phyloP scores from a whole-genome alignment of 2,329 filamentous ascomycete genomes.

The Sclerotinia nivalis region DNA sequence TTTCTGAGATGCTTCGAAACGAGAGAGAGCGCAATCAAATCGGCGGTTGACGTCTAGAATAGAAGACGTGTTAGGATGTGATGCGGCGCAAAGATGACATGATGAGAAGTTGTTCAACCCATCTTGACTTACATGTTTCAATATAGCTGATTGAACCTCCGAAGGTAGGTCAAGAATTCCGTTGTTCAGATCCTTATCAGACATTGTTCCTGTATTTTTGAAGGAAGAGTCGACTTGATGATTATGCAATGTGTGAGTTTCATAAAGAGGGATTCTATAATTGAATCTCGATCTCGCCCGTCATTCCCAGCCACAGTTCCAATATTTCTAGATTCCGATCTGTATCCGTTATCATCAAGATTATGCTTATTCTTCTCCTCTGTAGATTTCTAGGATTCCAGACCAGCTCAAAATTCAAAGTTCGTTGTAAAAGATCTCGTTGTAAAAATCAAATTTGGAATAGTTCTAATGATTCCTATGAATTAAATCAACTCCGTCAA shows the following conservation, averaged over 20 bases:
- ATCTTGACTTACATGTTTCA: not conserved
- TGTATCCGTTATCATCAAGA: too few relatives aligned
- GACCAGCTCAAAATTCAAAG: too few relatives aligned
- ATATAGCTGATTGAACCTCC: conserved; percentile 1
- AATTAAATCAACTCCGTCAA: too few relatives aligned
- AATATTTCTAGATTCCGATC: not conserved
- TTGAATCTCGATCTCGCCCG: not conserved
- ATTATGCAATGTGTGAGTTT: not conserved
- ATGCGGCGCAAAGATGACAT: not conserved
- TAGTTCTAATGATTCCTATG: too few relatives aligned
- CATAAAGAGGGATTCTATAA: not conserved
- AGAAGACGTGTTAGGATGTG: conserved; percentile 5
- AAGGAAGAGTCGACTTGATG: not conserved
- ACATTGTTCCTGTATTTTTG: not conserved
- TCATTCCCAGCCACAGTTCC: not conserved
- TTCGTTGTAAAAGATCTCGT: too few relatives aligned
- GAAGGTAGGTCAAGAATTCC: conserved; percentile 1
- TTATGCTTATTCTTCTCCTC: too few relatives aligned
- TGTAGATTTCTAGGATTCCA: too few relatives aligned
- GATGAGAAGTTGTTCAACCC: not conserved
- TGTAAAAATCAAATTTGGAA: too few relatives aligned
- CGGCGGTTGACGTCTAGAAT: conserved; percentile 51
- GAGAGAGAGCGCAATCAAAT: conserved; percentile 59
- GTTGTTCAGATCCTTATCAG: too few relatives aligned
- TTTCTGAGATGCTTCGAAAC: conserved; percentile 60